A percentile compares a stretch with the other conserved stretches of the same genome.
phyloP scores from a whole-genome alignment of 2,329 filamentous ascomycete genomes.

The Fusarium sp. region DNA sequence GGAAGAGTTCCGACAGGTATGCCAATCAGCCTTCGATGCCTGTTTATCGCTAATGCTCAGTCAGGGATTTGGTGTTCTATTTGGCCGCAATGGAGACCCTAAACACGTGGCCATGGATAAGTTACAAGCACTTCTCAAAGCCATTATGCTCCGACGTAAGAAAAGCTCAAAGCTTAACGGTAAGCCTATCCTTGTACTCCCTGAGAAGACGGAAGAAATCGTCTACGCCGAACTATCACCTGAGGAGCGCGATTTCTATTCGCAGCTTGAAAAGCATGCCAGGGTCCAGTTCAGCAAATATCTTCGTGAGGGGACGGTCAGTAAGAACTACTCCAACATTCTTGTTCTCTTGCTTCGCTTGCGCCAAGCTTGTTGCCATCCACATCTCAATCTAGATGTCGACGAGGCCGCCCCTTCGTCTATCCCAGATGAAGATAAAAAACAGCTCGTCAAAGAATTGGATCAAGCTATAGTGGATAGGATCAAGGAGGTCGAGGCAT shows the following conservation, averaged over 20 bases:
- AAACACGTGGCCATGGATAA: constrained; percentile 72
- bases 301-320: constrained; percentile 73
- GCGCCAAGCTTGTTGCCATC: constrained; percentile 71
- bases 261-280: constrained; percentile 74
- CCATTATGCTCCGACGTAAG: constrained; percentile 82
- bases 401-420: constrained; percentile 49
- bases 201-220: constrained; percentile 78
- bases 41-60: neutral
- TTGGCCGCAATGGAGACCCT: constrained; percentile 57
- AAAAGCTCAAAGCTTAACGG: constrained; percentile 84
- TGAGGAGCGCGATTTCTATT: constrained; percentile 82
- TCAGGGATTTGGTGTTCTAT: constrained; percentile 55
- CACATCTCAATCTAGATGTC: constrained; percentile 47
- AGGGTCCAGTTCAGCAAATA: constrained; percentile 81
- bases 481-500: constrained; percentile 66
- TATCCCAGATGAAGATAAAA: constrained; percentile 59
- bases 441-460: constrained; percentile 71
- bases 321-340: constrained; percentile 77
- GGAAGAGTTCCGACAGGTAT: constrained; percentile 67
- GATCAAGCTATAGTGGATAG: constrained; percentile 70
- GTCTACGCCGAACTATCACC: constrained; percentile 77
- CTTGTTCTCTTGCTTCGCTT: constrained; percentile 84
- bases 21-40: constrained; percentile 28
- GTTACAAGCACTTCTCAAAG: constrained; percentile 79
- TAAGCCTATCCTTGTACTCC: constrained; percentile 80